phyloP scores from a whole-genome alignment of 257 asterid genomes.

The Fraxinus cuspidata region DNA sequence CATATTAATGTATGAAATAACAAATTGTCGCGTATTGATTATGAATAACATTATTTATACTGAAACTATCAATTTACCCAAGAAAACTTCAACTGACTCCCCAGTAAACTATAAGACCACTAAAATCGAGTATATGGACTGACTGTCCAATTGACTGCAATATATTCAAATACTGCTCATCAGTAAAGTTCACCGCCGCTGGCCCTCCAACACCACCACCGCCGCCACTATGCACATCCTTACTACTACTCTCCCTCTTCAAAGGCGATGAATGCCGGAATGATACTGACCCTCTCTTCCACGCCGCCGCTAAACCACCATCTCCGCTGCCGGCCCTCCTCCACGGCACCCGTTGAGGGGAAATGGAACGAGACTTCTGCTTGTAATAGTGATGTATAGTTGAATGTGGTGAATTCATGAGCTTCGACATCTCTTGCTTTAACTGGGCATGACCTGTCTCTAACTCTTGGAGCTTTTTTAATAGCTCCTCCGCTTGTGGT shows the following conservation, averaged over 20 bases:
- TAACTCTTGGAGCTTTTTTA: constrained; percentile 80
- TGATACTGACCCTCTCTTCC: constrained; percentile 43
- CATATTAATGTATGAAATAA: no score
- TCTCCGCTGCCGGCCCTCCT: constrained; percentile 34
- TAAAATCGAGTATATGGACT: constrained; percentile 76
- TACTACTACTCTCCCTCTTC: constrained; percentile 43
- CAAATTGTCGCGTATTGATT: no score
- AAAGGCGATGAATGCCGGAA: constrained; percentile 48
- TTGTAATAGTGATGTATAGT: constrained; percentile 4
- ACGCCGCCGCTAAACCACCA: constrained; percentile 30
- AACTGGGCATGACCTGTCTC: constrained; percentile 84
- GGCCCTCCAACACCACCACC: constrained; percentile 39
- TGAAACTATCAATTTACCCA: background rate
- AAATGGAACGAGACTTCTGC: constrained; percentile 50
- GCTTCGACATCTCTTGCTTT: constrained; percentile 79
- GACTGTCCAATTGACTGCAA: constrained; percentile 97
- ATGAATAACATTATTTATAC: no score
- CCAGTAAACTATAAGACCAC: constrained; percentile 73
- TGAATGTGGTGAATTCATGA: constrained; percentile 38
- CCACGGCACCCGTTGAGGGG: constrained; percentile 42
- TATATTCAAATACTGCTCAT: constrained; percentile 79
- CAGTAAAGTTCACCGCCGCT: constrained; percentile 65
- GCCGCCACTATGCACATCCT: constrained; percentile 23
- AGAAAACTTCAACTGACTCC: constrained; percentile 40
- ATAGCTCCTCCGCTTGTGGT: constrained; percentile 69